These are phyloP conservation scores for Ambrosia artemisiifolia DNA, from an alignment of 129 eudicot species.

Conservation along the genomic window DNA sequence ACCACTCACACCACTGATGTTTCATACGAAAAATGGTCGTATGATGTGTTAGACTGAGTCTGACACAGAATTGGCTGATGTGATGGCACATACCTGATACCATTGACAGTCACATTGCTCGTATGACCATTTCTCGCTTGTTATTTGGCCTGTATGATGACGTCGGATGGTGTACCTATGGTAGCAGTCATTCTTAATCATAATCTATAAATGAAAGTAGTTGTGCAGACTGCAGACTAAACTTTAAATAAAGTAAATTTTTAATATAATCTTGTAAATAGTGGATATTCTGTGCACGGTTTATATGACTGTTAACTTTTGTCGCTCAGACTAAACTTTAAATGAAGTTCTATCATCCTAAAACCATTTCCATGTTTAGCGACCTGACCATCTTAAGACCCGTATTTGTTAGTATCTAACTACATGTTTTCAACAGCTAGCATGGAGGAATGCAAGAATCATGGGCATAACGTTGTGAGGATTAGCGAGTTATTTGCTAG, in stretches of 20 bases:
- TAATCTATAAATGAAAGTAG: background rate
- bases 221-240: background rate
- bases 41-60: too few relatives aligned
- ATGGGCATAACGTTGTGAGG: slow-evolving; percentile 60
- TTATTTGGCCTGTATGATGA: too few relatives aligned
- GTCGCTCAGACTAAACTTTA: background rate
- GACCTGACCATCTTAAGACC: background rate
- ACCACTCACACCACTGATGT: too few relatives aligned
- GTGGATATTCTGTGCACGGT: background rate
- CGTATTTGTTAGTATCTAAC: background rate
- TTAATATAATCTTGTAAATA: background rate
- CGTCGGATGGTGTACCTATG: too few relatives aligned
- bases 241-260: background rate
- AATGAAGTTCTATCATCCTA: background rate
- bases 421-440: slow-evolving; percentile 38
- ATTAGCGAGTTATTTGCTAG: slow-evolving; percentile 68
- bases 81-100: too few relatives aligned
- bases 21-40: too few relatives aligned
- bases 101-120: too few relatives aligned
- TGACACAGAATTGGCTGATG: too few relatives aligned
- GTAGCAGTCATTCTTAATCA: background rate
- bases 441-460: slow-evolving; percentile 49
- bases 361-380: background rate
- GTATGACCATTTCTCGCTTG: too few relatives aligned
- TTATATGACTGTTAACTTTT: background rate